phyloP scores from a whole-genome alignment of 345 rosid species.

The Turritis glabra region DNA sequence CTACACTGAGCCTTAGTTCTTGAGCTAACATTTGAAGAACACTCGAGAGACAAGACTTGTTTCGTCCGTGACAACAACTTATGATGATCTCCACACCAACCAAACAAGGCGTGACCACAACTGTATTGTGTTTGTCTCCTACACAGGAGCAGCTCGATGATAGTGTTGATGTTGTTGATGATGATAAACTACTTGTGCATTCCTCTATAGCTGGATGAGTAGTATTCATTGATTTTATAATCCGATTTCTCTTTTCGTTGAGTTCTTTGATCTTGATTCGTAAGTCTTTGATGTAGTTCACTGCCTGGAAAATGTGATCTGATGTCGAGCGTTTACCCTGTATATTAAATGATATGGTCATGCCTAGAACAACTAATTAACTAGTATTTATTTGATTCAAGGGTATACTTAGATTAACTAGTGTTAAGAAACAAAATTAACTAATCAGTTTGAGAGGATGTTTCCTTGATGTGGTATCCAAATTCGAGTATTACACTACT shows the following conservation, averaged over 20 bases:
- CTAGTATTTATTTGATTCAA: too few species aligned
- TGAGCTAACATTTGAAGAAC: constrained; percentile 26
- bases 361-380: too few species aligned
- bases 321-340: constrained; percentile 39
- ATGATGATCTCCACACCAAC: constrained; percentile 35
- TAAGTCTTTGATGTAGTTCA: constrained; percentile 32
- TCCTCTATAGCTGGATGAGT: constrained; percentile 16
- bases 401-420: too few species aligned
- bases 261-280: constrained; percentile 30
- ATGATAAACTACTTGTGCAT: constrained; percentile 32
- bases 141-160: constrained; percentile 31
- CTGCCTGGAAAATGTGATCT: constrained; percentile 32
- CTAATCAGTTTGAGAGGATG: too few species aligned
- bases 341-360: not conserved
- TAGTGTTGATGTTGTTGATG: constrained; percentile 12
- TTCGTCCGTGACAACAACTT: constrained; percentile 30
- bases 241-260: constrained; percentile 15
- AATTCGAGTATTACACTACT: too few species aligned
- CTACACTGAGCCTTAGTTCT: constrained; percentile 24
- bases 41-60: constrained; percentile 34
- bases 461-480: too few species aligned
- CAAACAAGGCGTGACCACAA: constrained; percentile 31
- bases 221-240: not conserved
- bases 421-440: too few species aligned
- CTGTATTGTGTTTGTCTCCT: constrained; percentile 24